Conservation (phyloP, 495 filamentous ascomycete species). For the Xylaria acuta region DNA sequence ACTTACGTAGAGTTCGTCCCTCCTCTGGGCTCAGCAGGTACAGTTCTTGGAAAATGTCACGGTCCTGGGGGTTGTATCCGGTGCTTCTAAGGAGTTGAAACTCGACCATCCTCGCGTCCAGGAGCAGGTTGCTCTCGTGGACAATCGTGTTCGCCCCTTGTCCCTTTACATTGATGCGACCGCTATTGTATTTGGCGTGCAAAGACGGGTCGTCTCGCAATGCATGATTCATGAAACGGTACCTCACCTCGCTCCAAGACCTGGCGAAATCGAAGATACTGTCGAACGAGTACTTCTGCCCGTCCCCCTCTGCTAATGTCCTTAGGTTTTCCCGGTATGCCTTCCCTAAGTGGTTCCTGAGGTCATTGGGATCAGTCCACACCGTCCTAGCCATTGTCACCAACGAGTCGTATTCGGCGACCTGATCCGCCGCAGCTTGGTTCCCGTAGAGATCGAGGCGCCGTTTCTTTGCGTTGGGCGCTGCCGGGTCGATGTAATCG, state of each 20-base stretch:
- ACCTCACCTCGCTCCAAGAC: constrained; percentile 9
- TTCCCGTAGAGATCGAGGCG: constrained; percentile 2
- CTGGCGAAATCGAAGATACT: background rate
- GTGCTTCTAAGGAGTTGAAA: background rate
- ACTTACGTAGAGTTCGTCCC: constrained; percentile 1
- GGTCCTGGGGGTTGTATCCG: constrained; percentile 1
- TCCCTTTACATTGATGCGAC: background rate
- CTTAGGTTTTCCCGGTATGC: background rate
- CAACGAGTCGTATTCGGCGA: constrained; percentile 3
- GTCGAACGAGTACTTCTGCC: background rate
- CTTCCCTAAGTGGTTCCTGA: background rate
- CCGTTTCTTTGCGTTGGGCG: background rate
- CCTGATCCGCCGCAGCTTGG: background rate
- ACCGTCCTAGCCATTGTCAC: background rate
- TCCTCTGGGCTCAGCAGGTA: constrained; percentile 17
- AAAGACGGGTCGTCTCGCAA: constrained; percentile 5
- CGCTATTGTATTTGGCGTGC: background rate
- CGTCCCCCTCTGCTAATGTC: background rate
- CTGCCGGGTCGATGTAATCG: background rate
- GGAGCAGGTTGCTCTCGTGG: constrained; percentile 7
- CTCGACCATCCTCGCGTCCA: constrained; percentile 3
- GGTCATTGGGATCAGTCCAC: background rate
- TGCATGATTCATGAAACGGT: constrained; percentile 15
- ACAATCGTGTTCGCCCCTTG: background rate
- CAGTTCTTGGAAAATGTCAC: background rate